Base-by-base conservation (phyloP, 2,329 filamentous ascomycete species). In the Clarireedia monteithiana region DNA sequence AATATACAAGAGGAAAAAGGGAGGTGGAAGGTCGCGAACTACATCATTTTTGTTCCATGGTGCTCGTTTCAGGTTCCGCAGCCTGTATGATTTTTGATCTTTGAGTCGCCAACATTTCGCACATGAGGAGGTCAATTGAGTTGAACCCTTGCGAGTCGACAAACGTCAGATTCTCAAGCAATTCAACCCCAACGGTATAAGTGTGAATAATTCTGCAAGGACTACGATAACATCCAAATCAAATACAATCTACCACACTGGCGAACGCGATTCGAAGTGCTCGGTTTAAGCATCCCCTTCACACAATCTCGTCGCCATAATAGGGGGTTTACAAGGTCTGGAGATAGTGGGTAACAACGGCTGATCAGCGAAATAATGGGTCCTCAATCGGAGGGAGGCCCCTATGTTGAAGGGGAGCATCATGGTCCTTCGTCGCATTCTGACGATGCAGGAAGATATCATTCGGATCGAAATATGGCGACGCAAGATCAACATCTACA, bases 381-480 rank as follows among this genome's bases (percentile, higher is more conserved):
- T 62, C 68, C 69, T 62, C 68, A 69, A 57, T 64, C 68, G 49
- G 69, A 72, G 65, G 66, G 67, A 61, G 65, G 66, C 55, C 64
- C 66, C 59, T 68, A 67, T 60, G 68, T 62, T 17, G 64, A 67
- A 47, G 62, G 60, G 30, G 58, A 58, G 23, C 60, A 59, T 50
- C 59, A 65, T 62, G 61, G 60, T 34, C 57, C 58, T 23, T 50
- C 59, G 34, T 20, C 53, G 53, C 57, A 59, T 50, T 49, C 49
- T 39, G 52, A 63, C 36, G 61, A 64, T 49, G 58, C 53, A 50
- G 51, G 59, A 38, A 59, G 60, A 56, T 59, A 65, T 53, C 62
- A 63, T 48, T 48, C 60, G 27, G 62, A 64, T 40, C 58, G 61
- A 53, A 60, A 67, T 46, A 48, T 61, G 6, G 40, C 40, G 14